Evolutionary conservation across 108 stramenopile species (phyloP).

Genomic region (Phaeodactylum tricornutum): DNA sequence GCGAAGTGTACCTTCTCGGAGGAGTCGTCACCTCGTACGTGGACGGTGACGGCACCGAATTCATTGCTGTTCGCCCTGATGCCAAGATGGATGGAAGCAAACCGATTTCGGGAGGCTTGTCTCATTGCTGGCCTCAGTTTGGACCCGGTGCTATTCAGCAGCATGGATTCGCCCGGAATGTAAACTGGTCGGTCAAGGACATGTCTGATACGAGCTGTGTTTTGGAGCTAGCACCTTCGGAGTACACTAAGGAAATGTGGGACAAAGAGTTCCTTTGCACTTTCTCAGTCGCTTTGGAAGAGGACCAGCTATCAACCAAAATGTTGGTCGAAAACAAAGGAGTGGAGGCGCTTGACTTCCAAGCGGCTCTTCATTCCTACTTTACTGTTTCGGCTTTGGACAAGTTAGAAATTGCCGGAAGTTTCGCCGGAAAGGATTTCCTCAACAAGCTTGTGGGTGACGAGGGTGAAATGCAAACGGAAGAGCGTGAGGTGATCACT

Average conservation of each 20-base stretch:
- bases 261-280: constrained; percentile 85
- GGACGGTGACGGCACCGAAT: constrained; percentile 69
- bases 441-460: constrained; percentile 82
- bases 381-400: constrained; percentile 86
- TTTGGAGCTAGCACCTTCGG: constrained; percentile 69
- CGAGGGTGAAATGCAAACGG: constrained; percentile 76
- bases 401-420: constrained; percentile 80
- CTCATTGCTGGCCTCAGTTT: constrained; percentile 92
- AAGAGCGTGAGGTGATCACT: constrained; percentile 75
- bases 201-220: constrained; percentile 63
- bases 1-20: constrained; percentile 70
- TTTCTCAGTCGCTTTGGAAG: constrained; percentile 73
- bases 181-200: constrained; percentile 81
- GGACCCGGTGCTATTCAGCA: constrained; percentile 92
- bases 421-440: constrained; percentile 84
- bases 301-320: constrained; percentile 72
- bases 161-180: constrained; percentile 96
- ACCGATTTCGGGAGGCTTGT: constrained; percentile 91
- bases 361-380: constrained; percentile 93
- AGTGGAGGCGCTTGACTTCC: constrained; percentile 84
- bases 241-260: constrained; percentile 95
- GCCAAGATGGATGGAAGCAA: constrained; percentile 96
- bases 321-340: constrained; percentile 83
- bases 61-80: constrained; percentile 92
- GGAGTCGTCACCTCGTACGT: constrained; percentile 74